Percentiles rank a stretch among this genome's conserved stretches.
Evolutionary conservation across 139 green algal genomes (phyloP).

Genomic region (Medakamo hakoo): DNA sequence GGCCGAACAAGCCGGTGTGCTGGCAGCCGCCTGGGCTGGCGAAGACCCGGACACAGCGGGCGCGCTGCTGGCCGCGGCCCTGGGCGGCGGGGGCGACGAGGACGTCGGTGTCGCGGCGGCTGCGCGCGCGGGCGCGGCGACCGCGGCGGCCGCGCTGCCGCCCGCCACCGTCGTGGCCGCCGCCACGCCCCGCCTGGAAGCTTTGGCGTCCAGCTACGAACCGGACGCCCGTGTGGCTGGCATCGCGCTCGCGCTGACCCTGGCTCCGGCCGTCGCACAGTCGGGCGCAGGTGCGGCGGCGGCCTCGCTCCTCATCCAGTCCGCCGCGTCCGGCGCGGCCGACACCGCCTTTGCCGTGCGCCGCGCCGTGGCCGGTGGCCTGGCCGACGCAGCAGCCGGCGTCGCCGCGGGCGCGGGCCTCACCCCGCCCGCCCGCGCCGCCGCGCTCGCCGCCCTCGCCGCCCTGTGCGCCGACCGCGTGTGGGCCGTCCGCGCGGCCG

Average conservation of each 20-base stretch:
- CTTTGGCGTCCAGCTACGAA: not conserved
- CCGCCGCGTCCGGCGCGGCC: not conserved
- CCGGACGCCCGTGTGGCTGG: not conserved
- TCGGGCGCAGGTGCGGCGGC: too few relatives aligned
- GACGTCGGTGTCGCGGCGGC: not conserved
- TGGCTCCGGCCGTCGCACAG: too few relatives aligned
- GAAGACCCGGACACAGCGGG: not conserved
- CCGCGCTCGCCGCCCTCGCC: not conserved
- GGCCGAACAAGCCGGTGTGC: not conserved
- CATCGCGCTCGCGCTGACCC: not conserved
- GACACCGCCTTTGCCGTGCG: not conserved
- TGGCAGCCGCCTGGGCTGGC: not conserved
- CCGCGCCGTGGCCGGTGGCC: not conserved
- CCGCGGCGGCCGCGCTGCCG: not conserved
- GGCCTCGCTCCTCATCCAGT: not conserved
- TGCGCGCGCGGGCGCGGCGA: too few relatives aligned
- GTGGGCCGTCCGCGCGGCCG: not conserved
- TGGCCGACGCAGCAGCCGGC: not conserved
- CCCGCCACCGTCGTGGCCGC: not conserved
- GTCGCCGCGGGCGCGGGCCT: not conserved
- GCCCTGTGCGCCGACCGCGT: not conserved
- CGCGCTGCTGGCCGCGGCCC: too few relatives aligned
- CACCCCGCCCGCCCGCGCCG: too few relatives aligned
- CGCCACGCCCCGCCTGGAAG: not conserved
- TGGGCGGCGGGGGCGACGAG: not conserved